A percentile compares a stretch with the other conserved stretches of the same genome.
phyloP scores from a whole-genome alignment of 768 basidiomycete species.

The Russula lepida region DNA sequence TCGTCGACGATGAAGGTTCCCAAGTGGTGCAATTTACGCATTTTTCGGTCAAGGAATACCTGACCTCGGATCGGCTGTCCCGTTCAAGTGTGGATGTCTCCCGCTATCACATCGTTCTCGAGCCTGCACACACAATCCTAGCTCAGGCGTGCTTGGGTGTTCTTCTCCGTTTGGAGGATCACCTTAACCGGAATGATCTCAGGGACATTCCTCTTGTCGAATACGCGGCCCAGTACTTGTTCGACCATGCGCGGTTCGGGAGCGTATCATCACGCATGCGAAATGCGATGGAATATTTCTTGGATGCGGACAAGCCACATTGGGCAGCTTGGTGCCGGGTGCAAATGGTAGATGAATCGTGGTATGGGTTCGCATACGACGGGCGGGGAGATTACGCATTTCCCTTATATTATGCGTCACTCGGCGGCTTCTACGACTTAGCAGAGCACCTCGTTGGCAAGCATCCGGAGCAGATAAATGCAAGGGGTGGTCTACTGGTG shows the following conservation, averaged over 20 bases:
- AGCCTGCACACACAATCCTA: not conserved
- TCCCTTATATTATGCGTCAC: not conserved
- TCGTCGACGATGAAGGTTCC: not conserved
- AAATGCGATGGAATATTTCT: not conserved
- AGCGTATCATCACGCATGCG: not conserved
- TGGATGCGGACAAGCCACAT: not conserved
- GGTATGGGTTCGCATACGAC: too few relatives aligned
- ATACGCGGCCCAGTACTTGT: not conserved
- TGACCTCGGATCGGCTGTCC: not conserved
- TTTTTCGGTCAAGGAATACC: constrained; percentile 4
- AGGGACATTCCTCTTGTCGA: not conserved
- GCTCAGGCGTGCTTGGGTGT: not conserved
- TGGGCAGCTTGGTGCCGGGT: not conserved
- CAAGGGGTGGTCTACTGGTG: not conserved
- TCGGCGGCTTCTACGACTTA: not conserved
- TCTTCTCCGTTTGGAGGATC: not conserved
- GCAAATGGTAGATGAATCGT: not conserved
- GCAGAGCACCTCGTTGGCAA: not conserved
- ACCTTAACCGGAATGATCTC: not conserved
- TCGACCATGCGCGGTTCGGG: not conserved
- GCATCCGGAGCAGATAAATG: not conserved
- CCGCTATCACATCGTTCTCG: not conserved
- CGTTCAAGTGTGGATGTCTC: not conserved
- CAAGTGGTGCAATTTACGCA: constrained; percentile 7
- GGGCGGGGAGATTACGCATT: not conserved